phyloP scores from a whole-genome alignment of 257 asterid genomes.

The Catharanthus roseus region DNA sequence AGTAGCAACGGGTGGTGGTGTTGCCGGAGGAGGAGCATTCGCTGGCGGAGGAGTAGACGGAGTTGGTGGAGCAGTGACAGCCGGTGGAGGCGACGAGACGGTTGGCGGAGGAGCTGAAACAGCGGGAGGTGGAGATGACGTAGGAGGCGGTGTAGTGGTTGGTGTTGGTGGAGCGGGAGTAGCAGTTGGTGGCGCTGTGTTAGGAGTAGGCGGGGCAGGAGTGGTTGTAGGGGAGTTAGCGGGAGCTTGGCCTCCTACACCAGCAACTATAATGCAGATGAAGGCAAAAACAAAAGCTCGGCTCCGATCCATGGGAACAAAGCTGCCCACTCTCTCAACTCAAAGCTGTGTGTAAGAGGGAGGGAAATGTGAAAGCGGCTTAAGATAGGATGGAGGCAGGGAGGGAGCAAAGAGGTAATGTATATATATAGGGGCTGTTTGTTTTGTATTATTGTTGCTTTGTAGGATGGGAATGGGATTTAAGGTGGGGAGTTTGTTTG shows the following conservation, averaged over 20 bases:
- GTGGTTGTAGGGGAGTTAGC: constrained; percentile 41
- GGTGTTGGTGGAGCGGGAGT: constrained; percentile 29
- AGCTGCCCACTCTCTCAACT: constrained; percentile 22
- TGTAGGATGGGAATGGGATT: not conserved
- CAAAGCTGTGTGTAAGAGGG: not conserved
- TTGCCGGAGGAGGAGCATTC: constrained; percentile 28
- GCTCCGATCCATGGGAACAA: constrained; percentile 35
- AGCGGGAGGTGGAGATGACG: constrained; percentile 29
- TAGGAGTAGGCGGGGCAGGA: constrained; percentile 35
- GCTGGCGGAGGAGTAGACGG: constrained; percentile 25
- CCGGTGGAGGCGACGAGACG: constrained; percentile 14
- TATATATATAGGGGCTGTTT: constrained; percentile 36
- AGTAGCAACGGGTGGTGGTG: constrained; percentile 19
- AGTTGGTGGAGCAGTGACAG: constrained; percentile 19
- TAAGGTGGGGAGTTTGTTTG: no score
- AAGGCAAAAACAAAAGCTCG: constrained; percentile 26
- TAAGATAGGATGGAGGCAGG: not conserved
- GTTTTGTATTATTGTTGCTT: no score
- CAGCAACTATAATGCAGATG: constrained; percentile 48
- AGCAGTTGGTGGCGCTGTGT: constrained; percentile 29
- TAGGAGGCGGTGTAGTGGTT: constrained; percentile 25
- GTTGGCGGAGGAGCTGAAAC: constrained; percentile 27
- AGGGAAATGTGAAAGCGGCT: constrained; percentile 9
- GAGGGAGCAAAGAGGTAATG: not conserved
- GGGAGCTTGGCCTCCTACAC: constrained; percentile 61